Evolutionary conservation across 306 rosid species (phyloP), one percentile per base, ranked within the genome.

Genomic region (Morella rubra): DNA sequence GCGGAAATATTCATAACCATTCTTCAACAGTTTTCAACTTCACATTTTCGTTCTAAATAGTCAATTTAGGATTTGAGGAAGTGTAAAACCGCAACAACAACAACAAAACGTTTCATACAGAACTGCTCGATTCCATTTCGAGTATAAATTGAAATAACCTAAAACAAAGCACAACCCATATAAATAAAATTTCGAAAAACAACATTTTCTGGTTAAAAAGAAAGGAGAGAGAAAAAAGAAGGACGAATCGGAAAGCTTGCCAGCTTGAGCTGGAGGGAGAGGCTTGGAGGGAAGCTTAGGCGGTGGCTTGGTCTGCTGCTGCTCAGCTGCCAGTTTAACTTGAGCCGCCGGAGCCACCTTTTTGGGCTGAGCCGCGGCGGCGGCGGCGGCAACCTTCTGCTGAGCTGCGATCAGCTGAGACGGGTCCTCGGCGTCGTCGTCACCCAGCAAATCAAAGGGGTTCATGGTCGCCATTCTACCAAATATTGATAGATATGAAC

Each of bases 371-470:
- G 82, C 69, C 7, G 53, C 58, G 7, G 47, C 52, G 76, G 71
- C 72, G 73, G 71, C 60, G 47, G 67, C 73, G 5, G 85, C 90
- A 5, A 81, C 84, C 85, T 82, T 90, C 69, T 85, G 84, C 72
- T 85, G 89, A 49, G 93, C 90, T 0, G 86, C 88, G 72, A 87
- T 81, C 32, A 89, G 81, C 85, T 85, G 98, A 69, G 89, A 86
- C 1, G 96, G 99, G 80, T 95, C 99, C 79, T 95, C 99, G 4
- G 97, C 93, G 19, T 95, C 99, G 11, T 82, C 91, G 51, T 90
- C 97, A 5, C 90, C 96, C 88, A 95, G 75, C 89, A 95, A 90
- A 88, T 84, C 99, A 46, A 95, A 95, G 0, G 97, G 97, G 85
- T 95, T 95, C 86, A 45, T 67, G 77, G 93, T 89, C 73, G 97